These are phyloP conservation scores for Serendipita sp. DNA, from an alignment of 768 basidiomycete species.

Conservation along the genomic window DNA sequence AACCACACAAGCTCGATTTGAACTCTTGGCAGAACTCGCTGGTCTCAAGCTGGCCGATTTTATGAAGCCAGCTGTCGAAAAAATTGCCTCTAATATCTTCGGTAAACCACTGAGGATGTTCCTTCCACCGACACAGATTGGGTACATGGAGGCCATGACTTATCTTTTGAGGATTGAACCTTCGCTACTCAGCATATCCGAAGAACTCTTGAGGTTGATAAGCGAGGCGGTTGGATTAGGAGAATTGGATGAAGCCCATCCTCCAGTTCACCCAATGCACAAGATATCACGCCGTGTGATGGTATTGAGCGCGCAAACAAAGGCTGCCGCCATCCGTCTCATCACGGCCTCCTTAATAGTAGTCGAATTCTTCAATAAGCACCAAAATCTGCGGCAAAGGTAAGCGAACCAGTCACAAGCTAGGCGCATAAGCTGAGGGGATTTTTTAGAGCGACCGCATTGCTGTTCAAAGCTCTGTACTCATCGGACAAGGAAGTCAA, in stretches of 20 bases:
- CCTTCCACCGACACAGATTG: constrained; percentile 89
- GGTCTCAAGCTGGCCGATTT: constrained; percentile 59
- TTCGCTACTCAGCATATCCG: constrained; percentile 78
- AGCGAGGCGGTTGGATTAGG: constrained; percentile 91
- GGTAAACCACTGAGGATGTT: constrained; percentile 93
- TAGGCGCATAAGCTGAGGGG: not conserved
- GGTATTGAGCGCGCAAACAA: not conserved
- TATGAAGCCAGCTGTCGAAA: constrained; percentile 70
- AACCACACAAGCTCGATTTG: constrained; percentile 67
- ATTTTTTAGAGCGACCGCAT: constrained; percentile 62
- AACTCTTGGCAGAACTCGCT: constrained; percentile 56
- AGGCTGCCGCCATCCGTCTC: constrained; percentile 47
- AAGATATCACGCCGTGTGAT: not conserved
- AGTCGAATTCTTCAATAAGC: constrained; percentile 82
- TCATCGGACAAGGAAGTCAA: constrained; percentile 83
- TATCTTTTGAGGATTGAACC: constrained; percentile 84
- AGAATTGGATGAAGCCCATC: constrained; percentile 74
- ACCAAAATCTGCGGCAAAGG: constrained; percentile 74
- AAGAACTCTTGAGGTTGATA: constrained; percentile 77
- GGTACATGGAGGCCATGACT: constrained; percentile 92
- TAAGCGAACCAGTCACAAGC: constrained; percentile 19
- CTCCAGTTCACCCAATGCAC: not conserved
- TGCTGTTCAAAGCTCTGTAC: constrained; percentile 98
- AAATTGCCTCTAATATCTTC: constrained; percentile 78
- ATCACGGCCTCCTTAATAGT: constrained; percentile 88